A percentile compares a stretch with the other conserved stretches of the same genome.
These are phyloP conservation scores for Parietaria judaica DNA, from an alignment of 306 rosid genomes.

Conservation along the genomic window DNA sequence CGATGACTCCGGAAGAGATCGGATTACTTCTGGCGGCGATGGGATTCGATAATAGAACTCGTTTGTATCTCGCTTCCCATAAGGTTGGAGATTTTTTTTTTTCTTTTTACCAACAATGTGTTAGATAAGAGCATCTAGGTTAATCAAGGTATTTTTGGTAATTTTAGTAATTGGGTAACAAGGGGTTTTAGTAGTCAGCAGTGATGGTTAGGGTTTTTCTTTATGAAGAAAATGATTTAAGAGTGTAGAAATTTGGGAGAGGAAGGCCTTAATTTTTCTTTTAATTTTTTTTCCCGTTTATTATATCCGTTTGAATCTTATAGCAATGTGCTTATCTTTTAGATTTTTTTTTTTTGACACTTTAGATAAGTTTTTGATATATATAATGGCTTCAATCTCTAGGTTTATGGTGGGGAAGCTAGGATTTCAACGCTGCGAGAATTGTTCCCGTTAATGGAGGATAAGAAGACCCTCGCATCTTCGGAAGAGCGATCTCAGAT, in stretches of 20 bases:
- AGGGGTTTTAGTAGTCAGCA: too few relatives aligned
- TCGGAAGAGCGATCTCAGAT: constrained; percentile 56
- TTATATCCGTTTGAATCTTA: too few relatives aligned
- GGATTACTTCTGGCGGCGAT: constrained; percentile 85
- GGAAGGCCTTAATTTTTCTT: too few relatives aligned
- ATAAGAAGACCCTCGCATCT: constrained; percentile 85
- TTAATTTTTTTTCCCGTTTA: too few relatives aligned
- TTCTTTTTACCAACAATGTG: background rate
- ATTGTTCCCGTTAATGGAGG: constrained; percentile 84
- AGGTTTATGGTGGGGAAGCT: constrained; percentile 96
- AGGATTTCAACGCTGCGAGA: constrained; percentile 65
- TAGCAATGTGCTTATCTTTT: constrained; percentile 2
- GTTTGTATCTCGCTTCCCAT: constrained; percentile 94
- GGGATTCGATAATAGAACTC: constrained; percentile 89
- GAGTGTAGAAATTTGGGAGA: too few relatives aligned
- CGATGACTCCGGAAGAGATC: constrained; percentile 93
- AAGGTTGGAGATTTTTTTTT: constrained; percentile 49
- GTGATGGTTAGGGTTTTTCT: too few relatives aligned
- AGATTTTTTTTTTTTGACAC: constrained; percentile 4
- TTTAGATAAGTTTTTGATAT: background rate
- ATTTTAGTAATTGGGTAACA: too few relatives aligned
- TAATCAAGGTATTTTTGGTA: too few relatives aligned
- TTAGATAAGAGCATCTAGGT: too few relatives aligned
- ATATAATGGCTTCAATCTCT: constrained; percentile 8
- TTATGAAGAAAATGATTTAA: too few relatives aligned